Evolutionary conservation across 2,329 filamentous ascomycete species (phyloP).

Genomic region (Chrysosphaeria jannelii): DNA sequence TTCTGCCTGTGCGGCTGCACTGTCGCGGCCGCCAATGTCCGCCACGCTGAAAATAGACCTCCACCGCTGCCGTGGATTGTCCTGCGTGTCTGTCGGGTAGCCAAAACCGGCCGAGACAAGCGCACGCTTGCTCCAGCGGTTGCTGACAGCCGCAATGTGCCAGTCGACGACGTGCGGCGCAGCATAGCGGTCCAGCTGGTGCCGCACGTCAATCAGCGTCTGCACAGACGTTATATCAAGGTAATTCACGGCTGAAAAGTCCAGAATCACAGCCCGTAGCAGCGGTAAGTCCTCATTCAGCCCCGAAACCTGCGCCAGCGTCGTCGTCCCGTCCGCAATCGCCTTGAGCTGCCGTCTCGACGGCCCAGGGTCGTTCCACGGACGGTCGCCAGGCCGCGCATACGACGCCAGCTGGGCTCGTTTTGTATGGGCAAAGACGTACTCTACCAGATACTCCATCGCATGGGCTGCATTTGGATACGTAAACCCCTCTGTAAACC

Average conservation of each 20-base stretch:
- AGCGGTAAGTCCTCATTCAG: slow-evolving; percentile 7
- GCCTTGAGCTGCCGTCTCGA: slow-evolving; percentile 13
- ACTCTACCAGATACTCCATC: slow-evolving; percentile 43
- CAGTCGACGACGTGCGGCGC: slow-evolving; percentile 16
- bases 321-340: slow-evolving; percentile 4
- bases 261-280: slow-evolving; percentile 20
- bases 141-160: slow-evolving; percentile 22
- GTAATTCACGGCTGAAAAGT: slow-evolving; percentile 24
- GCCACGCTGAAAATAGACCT: slow-evolving; percentile 88
- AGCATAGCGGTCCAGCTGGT: slow-evolving; percentile 21
- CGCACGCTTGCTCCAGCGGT: slow-evolving; percentile 25
- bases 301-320: slow-evolving; percentile 3
- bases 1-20: slow-evolving; percentile 39
- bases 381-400: slow-evolving; percentile 39
- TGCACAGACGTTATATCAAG: slow-evolving; percentile 27
- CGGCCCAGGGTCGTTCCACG: slow-evolving; percentile 84
- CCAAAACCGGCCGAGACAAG: slow-evolving; percentile 26
- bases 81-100: slow-evolving; percentile 23
- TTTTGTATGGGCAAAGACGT: slow-evolving; percentile 40
- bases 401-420: slow-evolving; percentile 53
- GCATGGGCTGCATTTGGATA: slow-evolving; percentile 84
- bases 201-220: slow-evolving; percentile 22
- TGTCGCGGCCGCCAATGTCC: slow-evolving; percentile 41
- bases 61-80: slow-evolving; percentile 36
- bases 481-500: slow-evolving; percentile 83